These are phyloP conservation scores for Pelargonium nanum DNA, from an alignment of 345 rosid species.

Conservation along the genomic window DNA sequence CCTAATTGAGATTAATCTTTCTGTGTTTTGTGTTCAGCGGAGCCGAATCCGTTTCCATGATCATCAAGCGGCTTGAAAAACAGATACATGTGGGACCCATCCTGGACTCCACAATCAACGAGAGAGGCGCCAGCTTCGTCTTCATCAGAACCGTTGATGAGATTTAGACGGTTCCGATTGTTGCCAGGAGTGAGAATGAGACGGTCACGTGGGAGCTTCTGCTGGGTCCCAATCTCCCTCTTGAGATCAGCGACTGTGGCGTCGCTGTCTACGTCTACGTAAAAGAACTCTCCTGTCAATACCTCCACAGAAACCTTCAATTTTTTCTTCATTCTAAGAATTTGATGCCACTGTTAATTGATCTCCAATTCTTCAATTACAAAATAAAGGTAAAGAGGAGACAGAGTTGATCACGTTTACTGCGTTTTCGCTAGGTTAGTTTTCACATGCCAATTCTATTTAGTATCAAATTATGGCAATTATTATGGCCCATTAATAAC, in stretches of 20 bases:
- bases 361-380: no score
- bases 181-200: constrained; percentile 28
- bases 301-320: constrained; percentile 65
- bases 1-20: no score
- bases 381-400: no score
- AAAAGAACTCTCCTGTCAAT: constrained; percentile 44
- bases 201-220: constrained; percentile 35
- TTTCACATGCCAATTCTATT: no score
- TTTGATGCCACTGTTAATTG: no score
- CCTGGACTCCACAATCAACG: constrained; percentile 34
- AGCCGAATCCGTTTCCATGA: not conserved
- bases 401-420: no score
- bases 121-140: constrained; percentile 31
- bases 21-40: no score
- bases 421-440: no score
- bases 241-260: constrained; percentile 46
- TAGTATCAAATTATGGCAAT: no score
- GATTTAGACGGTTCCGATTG: constrained; percentile 6
- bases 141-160: not conserved
- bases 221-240: constrained; percentile 33
- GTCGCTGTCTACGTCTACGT: constrained; percentile 28
- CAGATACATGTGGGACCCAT: constrained; percentile 56
- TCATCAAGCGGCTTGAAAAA: constrained; percentile 24
- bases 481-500: no score
- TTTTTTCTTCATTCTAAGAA: no score